These are phyloP conservation scores for Silene latifolia DNA, from an alignment of 148 eudicot genomes.

Conservation along the genomic window DNA sequence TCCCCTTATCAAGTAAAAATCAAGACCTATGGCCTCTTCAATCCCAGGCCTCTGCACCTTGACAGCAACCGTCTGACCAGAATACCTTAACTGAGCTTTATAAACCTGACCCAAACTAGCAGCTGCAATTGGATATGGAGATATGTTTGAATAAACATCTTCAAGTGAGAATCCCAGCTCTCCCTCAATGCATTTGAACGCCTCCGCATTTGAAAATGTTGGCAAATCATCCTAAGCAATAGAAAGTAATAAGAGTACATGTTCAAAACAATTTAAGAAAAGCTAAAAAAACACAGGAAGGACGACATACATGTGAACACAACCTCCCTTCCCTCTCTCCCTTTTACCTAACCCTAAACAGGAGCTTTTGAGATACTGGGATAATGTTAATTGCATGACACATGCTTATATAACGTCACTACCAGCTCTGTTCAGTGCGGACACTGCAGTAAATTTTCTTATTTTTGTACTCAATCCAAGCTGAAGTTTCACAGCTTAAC, in stretches of 20 bases:
- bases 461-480: neutral
- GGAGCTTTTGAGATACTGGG: neutral
- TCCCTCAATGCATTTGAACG: slow-evolving; percentile 83
- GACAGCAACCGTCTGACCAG: slow-evolving; percentile 93
- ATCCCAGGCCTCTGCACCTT: slow-evolving; percentile 99
- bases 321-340: neutral
- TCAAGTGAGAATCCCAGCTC: slow-evolving; percentile 84
- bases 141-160: slow-evolving; percentile 71
- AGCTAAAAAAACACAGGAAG: neutral
- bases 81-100: slow-evolving; percentile 82
- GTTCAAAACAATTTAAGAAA: neutral
- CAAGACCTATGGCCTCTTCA: slow-evolving; percentile 94
- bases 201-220: slow-evolving; percentile 89
- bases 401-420: neutral
- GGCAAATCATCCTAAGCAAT: slow-evolving; percentile 89
- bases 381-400: neutral
- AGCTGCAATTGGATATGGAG: slow-evolving; percentile 91
- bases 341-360: neutral
- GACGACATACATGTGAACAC: neutral
- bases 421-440: neutral
- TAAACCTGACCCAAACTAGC: slow-evolving; percentile 99
- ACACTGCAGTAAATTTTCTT: neutral
- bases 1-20: slow-evolving; percentile 92
- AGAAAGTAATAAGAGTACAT: slow-evolving; percentile 18
- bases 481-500: neutral